phyloP scores from a whole-genome alignment of 495 filamentous ascomycete genomes.

The Trichoderma asperelloides region DNA sequence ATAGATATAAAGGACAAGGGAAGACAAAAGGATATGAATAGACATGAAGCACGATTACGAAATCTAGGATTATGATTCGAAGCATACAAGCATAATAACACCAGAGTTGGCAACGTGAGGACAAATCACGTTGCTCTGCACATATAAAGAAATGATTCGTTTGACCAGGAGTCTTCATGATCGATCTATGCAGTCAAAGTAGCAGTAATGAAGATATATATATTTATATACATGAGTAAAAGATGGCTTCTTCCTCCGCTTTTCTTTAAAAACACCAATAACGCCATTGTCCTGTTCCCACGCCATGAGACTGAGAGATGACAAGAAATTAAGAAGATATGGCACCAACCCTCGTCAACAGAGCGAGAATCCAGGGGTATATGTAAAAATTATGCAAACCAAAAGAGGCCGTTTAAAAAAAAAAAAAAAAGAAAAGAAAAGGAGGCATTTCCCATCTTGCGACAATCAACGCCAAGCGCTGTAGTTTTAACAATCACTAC shows the following conservation, averaged over 20 bases:
- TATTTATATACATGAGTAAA: not conserved
- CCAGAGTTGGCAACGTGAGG: not conserved
- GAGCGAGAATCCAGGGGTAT: not conserved
- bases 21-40: not conserved
- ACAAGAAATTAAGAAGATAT: not conserved
- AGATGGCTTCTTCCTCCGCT: not conserved
- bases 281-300: not conserved
- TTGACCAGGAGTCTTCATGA: not conserved
- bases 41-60: not conserved
- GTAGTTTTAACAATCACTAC: not conserved
- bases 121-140: not conserved
- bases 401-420: too few relatives aligned
- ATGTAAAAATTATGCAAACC: not conserved
- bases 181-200: not conserved
- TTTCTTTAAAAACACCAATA: conserved; percentile 16
- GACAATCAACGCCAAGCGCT: too few relatives aligned
- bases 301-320: not conserved
- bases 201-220: not conserved
- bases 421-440: not conserved
- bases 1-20: not conserved
- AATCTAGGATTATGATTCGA: not conserved
- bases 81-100: not conserved
- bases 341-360: not conserved
- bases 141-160: not conserved
- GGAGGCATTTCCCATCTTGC: too few relatives aligned